Evolutionary conservation across 2,329 filamentous ascomycete genomes (phyloP), one percentile per base, ranked within the genome.

Genomic region (Celoporthe dispersa): DNA sequence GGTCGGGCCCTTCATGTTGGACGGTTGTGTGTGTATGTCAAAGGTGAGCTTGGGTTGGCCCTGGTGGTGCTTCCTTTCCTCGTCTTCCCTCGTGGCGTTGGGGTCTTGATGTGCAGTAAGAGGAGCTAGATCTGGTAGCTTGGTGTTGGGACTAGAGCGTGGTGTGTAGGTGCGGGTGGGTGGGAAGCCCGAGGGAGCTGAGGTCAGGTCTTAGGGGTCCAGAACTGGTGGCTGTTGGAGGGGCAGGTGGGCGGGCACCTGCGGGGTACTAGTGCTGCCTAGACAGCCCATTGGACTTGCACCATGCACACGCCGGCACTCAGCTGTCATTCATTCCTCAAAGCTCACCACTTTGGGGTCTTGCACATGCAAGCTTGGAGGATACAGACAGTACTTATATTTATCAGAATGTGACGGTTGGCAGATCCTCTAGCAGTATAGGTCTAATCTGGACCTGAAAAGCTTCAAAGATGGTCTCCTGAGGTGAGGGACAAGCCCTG

Each of bases 1-100:
- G 73, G 83, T 82, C n/a, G 87, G 87, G 70, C 86, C 86, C 77
- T 89, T 89, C 80, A 86, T 80, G 70, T 84, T 84, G 80, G 85
- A 35, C 31, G 16, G 9, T 28, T 37, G n/a, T 22, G 9, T 41
- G 37, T 11, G 37, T 37, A 4, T 63, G 59, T 9, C 14, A 8
- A n/a, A 2, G 60, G 22, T 63, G 3, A 9, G n/a, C 4, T 48
- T 14, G 37, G 6, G n/a, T n/a, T 39, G 8, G 16, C 31, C 25
- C 31, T 28, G 55, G 31, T 5, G 28, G 44, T 48, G 19, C 22
- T n/a, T 48, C 3, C 19, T n/a, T n/a, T 9, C 22, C 8, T 19
- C 44, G n/a, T 35, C 31, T 59, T 59, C 14, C 33, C 8, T 51
- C 6, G 11, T 19, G 5, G 53, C 37, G 37, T 39, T 19, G 53